Evolutionary conservation across 768 basidiomycete species (phyloP), one percentile per base, ranked within the genome.

Genomic region (Amanita brunnescens): DNA sequence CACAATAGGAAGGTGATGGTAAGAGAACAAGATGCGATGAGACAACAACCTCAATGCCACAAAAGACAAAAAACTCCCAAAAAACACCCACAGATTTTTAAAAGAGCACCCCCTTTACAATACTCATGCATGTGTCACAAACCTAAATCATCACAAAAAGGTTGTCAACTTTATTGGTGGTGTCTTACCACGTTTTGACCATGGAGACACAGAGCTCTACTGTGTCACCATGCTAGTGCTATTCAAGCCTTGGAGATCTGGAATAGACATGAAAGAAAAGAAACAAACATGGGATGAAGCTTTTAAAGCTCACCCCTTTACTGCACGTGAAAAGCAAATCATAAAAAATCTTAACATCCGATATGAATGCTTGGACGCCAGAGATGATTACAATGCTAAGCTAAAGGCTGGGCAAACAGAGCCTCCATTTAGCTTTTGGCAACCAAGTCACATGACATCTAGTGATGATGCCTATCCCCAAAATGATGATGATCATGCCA

Each of bases 341-440:
- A 70, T 70, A 47, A 41, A 52, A 14, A 65, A 67, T 45, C 61
- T 69, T 24, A 61, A 69, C 52, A 24, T 71, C 0, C 23, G 46
- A 16, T 68, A 70, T 56, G 68, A 71, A 49, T 70, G 69, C 47
- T 41, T 64, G 5, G 67, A 71, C 61, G 62, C 63, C 1, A 30
- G 63, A 18, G 68, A 71, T 55, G 67, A 69, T 42, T 67, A 55
- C 53, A 34, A 55, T 32, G 55, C 61, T 29, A 52, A 55, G 52
- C 10, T 56, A 2, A 47, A 47, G 21, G 2, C 5, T 33, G 26
- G 30, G 6, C 16, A 9, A 4, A 45, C 45, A 21, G 2, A 21
- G 42, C 18, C 40, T 4, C 7, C 7, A 29, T 29, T 29, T 29
- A 29, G 3, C 5, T 29, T 4, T 29, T 3, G 26, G 7, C 5